phyloP scores from a whole-genome alignment of 768 basidiomycete species.

The Trametes elegans region DNA sequence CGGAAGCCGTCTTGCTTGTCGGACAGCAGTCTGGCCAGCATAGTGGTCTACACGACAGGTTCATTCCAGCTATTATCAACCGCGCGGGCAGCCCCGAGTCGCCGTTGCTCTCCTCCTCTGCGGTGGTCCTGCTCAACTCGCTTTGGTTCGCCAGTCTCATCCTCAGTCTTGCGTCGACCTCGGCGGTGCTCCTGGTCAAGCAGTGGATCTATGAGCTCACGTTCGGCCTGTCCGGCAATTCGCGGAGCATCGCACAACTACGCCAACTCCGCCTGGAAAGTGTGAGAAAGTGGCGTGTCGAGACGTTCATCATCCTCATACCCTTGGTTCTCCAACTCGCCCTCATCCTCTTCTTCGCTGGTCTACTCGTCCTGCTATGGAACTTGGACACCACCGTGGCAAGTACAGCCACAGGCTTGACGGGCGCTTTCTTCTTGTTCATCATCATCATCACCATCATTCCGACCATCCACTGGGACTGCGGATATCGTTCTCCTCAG shows the following conservation, averaged over 20 bases:
- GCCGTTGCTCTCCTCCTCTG: background rate
- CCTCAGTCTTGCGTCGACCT: slow-evolving; percentile 11
- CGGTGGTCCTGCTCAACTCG: slow-evolving; percentile 15
- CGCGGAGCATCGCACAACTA: slow-evolving; percentile 16
- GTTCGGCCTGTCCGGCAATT: slow-evolving; percentile 15
- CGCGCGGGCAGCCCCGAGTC: background rate
- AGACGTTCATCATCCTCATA: slow-evolving; percentile 6
- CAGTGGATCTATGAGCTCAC: slow-evolving; percentile 21
- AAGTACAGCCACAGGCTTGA: background rate
- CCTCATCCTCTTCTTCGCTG: slow-evolving; percentile 20
- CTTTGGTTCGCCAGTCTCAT: slow-evolving; percentile 23
- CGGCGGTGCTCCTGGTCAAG: slow-evolving; percentile 15
- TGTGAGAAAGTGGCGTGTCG: slow-evolving; percentile 22
- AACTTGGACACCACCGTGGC: slow-evolving; percentile 16
- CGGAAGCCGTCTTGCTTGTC: too few species aligned
- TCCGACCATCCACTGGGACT: slow-evolving; percentile 2
- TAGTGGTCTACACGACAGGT: too few species aligned
- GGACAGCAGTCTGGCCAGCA: too few species aligned
- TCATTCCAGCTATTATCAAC: too few species aligned
- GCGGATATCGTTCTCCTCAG: slow-evolving; percentile 17
- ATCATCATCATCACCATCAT: background rate
- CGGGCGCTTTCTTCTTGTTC: slow-evolving; percentile 3
- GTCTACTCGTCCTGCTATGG: slow-evolving; percentile 23
- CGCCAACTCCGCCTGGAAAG: slow-evolving; percentile 24
- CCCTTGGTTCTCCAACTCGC: slow-evolving; percentile 20